Evolutionary conservation across 805 yeast genomes (phyloP), one percentile per base, ranked within the genome.

Genomic region (Starmerella lactis-condensi): DNA sequence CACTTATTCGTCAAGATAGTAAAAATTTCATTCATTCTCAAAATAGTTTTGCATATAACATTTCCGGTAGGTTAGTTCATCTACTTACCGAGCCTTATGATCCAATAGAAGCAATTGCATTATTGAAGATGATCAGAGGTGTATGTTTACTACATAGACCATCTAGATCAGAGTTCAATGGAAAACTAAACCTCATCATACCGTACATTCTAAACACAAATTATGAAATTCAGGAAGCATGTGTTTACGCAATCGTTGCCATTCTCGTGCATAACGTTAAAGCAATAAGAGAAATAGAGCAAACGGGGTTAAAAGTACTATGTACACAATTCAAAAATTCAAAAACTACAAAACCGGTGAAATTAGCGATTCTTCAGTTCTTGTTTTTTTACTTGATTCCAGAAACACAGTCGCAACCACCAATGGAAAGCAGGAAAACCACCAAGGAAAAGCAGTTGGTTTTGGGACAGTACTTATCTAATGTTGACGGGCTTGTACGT

Each of bases 331-430:
- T 65, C 46, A 61, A 56, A 34, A 47, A 48, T 17, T 51, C 52
- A 27, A 41, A 48, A 16, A 52, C 63, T 3, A 45, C 65, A 25
- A 70, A 70, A 42, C 61, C 61, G 21, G 62, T 74, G 10, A 71
- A 72, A 42, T 65, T 72, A 39, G 68, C 71, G 41, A 62, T 71
- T 9, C 59, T 75, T 29, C 83, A 75, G 52, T 75, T 75, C 47
- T 53, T 75, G 31, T 65, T 75, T 33, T 72, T 74, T 46, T 75
- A 75, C 44, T 51, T 75, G 33, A 60, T 68, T 6, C 81, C 79
- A 9, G 85, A 74, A 48, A 52, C 64, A 1, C 32, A 37, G 25
- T n/a, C n/a, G n/a, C 30, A 35, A 7, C 34, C 42, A 4, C 38
- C 38, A 18, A 37, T 36, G 13, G 34, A 39, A 2, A 37, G 36